Evolutionary conservation across 1,139 yeast species (phyloP).

Genomic region (Yamadazyma trypodendri): DNA sequence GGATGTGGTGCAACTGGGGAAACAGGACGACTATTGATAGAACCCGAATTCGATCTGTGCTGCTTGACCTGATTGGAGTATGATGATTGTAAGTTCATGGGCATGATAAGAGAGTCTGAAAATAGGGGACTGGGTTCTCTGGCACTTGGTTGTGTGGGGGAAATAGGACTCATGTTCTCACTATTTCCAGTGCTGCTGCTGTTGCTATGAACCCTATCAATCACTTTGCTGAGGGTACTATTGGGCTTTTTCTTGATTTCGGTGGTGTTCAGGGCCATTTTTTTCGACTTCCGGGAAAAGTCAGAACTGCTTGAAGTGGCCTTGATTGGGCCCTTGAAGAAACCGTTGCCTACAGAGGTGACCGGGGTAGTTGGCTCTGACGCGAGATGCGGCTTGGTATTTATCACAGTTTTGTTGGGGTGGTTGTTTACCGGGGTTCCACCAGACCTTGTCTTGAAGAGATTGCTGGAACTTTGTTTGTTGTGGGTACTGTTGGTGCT

Average conservation of each 20-base stretch:
- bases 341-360: conserved; percentile 7
- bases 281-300: conserved; percentile 12
- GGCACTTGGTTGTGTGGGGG: not conserved
- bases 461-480: conserved; percentile 4
- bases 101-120: conserved; percentile 14
- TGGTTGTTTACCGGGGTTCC: not conserved
- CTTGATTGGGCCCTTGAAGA: conserved; percentile 7
- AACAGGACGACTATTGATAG: conserved; percentile 23
- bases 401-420: conserved; percentile 8
- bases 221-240: conserved; percentile 7
- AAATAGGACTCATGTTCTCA: not conserved
- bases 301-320: conserved; percentile 10
- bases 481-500: not conserved
- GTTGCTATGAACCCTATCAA: conserved; percentile 8
- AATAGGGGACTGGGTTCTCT: conserved; percentile 10
- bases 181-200: not conserved
- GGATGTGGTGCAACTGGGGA: conserved; percentile 21
- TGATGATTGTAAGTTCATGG: conserved; percentile 21
- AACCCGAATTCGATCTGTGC: conserved; percentile 30
- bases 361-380: conserved; percentile 14
- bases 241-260: conserved; percentile 3
- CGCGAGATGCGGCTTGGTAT: conserved; percentile 9
- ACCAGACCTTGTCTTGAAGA: conserved; percentile 9
- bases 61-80: conserved; percentile 37
- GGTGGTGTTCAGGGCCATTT: too few species aligned